Conservation (phyloP, 805 yeast species). For the Lachancea meyersii region DNA sequence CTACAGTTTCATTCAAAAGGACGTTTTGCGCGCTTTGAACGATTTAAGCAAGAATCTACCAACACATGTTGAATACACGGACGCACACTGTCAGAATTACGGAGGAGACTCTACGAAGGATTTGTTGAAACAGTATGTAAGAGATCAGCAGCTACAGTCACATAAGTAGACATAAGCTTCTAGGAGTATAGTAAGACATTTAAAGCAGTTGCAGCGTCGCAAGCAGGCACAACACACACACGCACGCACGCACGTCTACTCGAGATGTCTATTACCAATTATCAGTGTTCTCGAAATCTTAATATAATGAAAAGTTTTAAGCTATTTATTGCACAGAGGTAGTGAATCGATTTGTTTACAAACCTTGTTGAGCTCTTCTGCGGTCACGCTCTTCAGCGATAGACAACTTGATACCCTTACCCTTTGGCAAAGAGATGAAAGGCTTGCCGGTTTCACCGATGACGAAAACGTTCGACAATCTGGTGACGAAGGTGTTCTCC, state of each 20-base stretch:
- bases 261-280: too few relatives aligned
- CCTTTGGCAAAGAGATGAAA: constrained; percentile 93
- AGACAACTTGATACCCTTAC: constrained; percentile 95
- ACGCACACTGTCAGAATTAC: constrained; percentile 34
- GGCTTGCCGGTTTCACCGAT: constrained; percentile 96
- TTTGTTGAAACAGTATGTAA: constrained; percentile 39
- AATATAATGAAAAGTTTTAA: constrained; percentile 5
- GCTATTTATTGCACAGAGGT: constrained; percentile 3
- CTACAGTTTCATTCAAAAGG: constrained; percentile 64
- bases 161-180: too few relatives aligned
- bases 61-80: constrained; percentile 25
- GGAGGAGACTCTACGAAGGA: constrained; percentile 41
- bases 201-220: too few relatives aligned
- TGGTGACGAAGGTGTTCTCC: constrained; percentile 93
- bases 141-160: constrained; percentile 5
- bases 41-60: constrained; percentile 18
- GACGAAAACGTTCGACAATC: constrained; percentile 87
- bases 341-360: constrained; percentile 30
- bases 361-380: constrained; percentile 80
- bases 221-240: too few relatives aligned
- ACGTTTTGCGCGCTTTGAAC: constrained; percentile 42
- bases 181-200: too few relatives aligned
- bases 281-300: background rate
- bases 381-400: constrained; percentile 98
- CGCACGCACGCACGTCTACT: too few relatives aligned